Conservation (phyloP, 2,329 filamentous ascomycete genomes). For the Clonostachys rosea region DNA sequence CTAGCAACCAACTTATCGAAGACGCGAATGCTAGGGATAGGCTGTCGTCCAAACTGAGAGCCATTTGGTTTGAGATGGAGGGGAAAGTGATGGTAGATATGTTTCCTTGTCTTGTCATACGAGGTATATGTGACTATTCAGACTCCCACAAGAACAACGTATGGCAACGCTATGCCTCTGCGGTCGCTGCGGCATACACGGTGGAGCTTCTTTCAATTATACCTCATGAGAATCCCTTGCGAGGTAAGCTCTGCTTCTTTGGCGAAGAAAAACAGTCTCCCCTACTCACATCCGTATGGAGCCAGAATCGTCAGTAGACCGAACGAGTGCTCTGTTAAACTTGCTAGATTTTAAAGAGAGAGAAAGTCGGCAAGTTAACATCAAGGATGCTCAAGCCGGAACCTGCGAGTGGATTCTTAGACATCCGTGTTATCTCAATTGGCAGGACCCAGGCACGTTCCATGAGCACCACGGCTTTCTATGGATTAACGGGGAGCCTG, state of each 20-base stretch:
- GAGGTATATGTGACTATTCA: conserved; percentile 29
- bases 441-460: conserved; percentile 9
- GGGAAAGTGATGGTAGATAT: conserved; percentile 11
- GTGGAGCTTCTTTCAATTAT: not conserved
- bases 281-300: not conserved
- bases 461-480: conserved; percentile 25
- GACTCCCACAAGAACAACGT: conserved; percentile 28
- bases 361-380: conserved; percentile 3
- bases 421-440: not conserved
- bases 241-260: not conserved
- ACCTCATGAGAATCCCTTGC: not conserved
- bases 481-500: conserved; percentile 42
- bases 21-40: conserved; percentile 10
- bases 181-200: conserved; percentile 15
- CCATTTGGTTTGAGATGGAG: conserved; percentile 18
- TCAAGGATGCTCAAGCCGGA: not conserved
- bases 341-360: conserved; percentile 16
- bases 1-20: conserved; percentile 14
- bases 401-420: not conserved
- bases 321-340: conserved; percentile 7
- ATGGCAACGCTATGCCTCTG: conserved; percentile 27
- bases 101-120: conserved; percentile 21
- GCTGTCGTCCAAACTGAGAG: not conserved
- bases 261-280: not conserved
- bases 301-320: not conserved